Evolutionary conservation across 2,329 filamentous ascomycete species (phyloP), one percentile per base, ranked within the genome.

Genomic region (Colletotrichum trifolii): DNA sequence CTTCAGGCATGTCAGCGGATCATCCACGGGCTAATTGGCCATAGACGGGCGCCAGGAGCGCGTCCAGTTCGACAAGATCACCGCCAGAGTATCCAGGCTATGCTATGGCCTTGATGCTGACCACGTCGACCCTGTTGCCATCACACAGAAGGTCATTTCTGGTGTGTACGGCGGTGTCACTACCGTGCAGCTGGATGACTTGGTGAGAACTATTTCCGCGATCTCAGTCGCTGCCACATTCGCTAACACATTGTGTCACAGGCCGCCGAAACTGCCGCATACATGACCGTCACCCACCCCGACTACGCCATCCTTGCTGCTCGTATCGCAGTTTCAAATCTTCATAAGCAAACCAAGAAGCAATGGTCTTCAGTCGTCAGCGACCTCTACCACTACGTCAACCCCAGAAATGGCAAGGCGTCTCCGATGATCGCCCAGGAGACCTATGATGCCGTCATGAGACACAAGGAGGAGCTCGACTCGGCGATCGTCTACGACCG

Each of bases 331-430:
- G 96, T 99, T 60, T 99, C 96, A 75, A 99, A 99, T 84, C 91
- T 99, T 66, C 96, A 99, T 90, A 99, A 99, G 84, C 96, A 99
- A 87, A 99, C 96, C 70, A 98, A 98, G 88, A 99, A 99, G 87
- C 95, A 98, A 78, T 99, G 96, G 85, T 98, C 96, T n/a, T 85
- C 93, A 54, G 96, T 99, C 66, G 87, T 99, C 73, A 90, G 89
- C 73, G 96, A 99, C 74, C 89, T 99, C 46, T 97, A 95, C 83
- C 87, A 96, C 83, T 99, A 97, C 79, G 84, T 97, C 80, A 99
- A 99, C 83, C 94, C 95, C 68, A 97, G 93, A 83, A 99, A 97
- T 80, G 82, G 84, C 68, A 90, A 85, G 71, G 77, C 85, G 8
- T 95, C 94, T 54, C 95, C 96, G 62, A 99, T 99, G 96, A 98